These are phyloP conservation scores for Kwoniella newhampshirensis DNA, from an alignment of 768 basidiomycete genomes.

Conservation along the genomic window DNA sequence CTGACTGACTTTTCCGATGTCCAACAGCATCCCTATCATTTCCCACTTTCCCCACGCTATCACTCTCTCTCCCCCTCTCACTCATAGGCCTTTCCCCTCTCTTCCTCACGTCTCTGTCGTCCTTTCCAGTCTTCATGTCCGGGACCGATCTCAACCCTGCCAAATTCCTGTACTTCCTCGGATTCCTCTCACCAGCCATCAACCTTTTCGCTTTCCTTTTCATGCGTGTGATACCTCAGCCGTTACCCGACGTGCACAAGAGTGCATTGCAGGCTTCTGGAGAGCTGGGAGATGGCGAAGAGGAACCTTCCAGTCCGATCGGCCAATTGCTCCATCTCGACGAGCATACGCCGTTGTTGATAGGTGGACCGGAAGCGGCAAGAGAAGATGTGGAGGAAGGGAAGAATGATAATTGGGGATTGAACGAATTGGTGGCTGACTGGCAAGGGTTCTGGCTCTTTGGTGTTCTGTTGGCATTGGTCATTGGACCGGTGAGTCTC, in stretches of 20 bases:
- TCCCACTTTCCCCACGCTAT: slow-evolving; percentile 48
- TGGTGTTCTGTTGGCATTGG: slow-evolving; percentile 47
- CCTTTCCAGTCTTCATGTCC: slow-evolving; percentile 26
- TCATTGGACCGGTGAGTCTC: slow-evolving; percentile 49
- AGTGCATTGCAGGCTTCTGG: slow-evolving; percentile 1
- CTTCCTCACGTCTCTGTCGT: slow-evolving; percentile 43
- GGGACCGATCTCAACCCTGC: slow-evolving; percentile 35
- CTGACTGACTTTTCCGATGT: not conserved
- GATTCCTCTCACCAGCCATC: slow-evolving; percentile 42
- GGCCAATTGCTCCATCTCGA: slow-evolving; percentile 42
- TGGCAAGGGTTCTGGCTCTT: slow-evolving; percentile 50
- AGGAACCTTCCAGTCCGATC: slow-evolving; percentile 19
- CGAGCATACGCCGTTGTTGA: slow-evolving; percentile 49
- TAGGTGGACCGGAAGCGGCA: slow-evolving; percentile 51
- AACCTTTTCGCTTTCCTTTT: slow-evolving; percentile 48
- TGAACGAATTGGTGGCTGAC: slow-evolving; percentile 37
- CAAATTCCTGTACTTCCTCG: slow-evolving; percentile 46
- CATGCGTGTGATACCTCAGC: slow-evolving; percentile 41
- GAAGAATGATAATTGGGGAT: slow-evolving; percentile 43
- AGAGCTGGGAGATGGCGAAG: slow-evolving; percentile 1
- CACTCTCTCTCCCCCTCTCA: slow-evolving; percentile 49
- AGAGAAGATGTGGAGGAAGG: slow-evolving; percentile 44
- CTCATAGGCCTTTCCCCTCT: slow-evolving; percentile 50
- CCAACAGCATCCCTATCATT: slow-evolving; percentile 48
- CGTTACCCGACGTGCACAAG: slow-evolving; percentile 1